These are phyloP conservation scores for Nothomitra cinnamomea DNA, from an alignment of 2,329 filamentous ascomycete genomes.

Conservation along the genomic window DNA sequence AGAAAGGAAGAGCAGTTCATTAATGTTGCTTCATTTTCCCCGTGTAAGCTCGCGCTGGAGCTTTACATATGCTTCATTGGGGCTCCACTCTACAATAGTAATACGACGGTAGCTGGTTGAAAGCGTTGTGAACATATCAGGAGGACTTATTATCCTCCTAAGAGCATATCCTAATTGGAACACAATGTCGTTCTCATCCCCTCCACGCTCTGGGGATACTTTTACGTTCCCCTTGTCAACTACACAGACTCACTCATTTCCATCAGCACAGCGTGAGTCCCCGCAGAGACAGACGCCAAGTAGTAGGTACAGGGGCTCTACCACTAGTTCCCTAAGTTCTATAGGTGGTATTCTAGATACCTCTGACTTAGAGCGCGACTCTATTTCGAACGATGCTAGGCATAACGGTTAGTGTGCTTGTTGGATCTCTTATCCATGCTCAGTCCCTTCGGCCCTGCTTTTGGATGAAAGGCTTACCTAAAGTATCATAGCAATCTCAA, in stretches of 20 bases:
- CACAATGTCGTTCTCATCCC: neutral
- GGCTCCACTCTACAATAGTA: neutral
- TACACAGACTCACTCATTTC: conserved; percentile 22
- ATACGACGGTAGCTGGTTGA: neutral
- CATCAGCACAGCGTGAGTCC: conserved; percentile 32
- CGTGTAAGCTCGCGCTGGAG: no score
- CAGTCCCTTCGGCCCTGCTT: no score
- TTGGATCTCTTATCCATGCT: neutral
- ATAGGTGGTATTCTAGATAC: conserved; percentile 71
- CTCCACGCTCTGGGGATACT: neutral
- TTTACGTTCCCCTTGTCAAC: neutral
- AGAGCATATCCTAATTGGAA: neutral
- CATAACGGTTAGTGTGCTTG: conserved; percentile 50
- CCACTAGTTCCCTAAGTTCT: conserved; percentile 73
- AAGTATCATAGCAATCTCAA: conserved; percentile 56
- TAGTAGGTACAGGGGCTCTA: conserved; percentile 48
- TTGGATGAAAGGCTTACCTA: neutral
- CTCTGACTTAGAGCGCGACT: conserved; percentile 35
- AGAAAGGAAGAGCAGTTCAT: no score
- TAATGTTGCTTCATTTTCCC: no score
- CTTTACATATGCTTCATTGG: no score
- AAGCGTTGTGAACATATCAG: neutral
- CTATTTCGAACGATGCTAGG: conserved; percentile 51
- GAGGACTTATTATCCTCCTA: neutral
- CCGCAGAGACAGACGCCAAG: conserved; percentile 28